Percentiles rank a stretch among this genome's conserved stretches.
Conservation (phyloP, 2,329 filamentous ascomycete genomes). For the Aspergillus tanneri region DNA sequence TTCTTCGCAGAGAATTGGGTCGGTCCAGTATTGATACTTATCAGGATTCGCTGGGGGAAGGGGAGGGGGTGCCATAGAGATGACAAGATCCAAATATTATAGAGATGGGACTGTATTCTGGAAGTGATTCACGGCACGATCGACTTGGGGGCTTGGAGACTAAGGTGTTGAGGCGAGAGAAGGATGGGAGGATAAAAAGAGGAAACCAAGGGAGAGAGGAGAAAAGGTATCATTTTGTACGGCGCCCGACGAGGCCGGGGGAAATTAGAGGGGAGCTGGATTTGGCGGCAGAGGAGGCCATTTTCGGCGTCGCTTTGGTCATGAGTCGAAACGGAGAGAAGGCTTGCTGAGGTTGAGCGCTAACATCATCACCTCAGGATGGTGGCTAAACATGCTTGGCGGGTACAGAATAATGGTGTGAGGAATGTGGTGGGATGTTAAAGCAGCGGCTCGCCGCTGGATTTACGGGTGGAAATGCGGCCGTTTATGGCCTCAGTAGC, state of each 20-base stretch:
- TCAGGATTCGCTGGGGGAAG: not conserved
- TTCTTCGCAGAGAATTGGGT: constrained; percentile 27
- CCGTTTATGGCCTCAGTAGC: constrained; percentile 20
- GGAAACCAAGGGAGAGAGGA: not conserved
- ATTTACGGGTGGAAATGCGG: constrained; percentile 22
- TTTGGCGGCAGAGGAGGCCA: constrained; percentile 6
- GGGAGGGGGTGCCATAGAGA: not conserved
- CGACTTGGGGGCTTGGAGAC: too few relatives aligned
- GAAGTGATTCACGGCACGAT: too few relatives aligned
- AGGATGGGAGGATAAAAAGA: too few relatives aligned
- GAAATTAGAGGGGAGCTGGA: not conserved
- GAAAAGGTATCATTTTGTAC: not conserved
- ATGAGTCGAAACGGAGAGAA: not conserved
- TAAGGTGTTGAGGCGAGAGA: too few relatives aligned
- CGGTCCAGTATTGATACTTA: constrained; percentile 25
- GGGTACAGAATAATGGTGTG: constrained; percentile 20
- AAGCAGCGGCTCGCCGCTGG: constrained; percentile 13
- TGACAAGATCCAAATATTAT: not conserved
- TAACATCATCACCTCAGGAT: too few relatives aligned
- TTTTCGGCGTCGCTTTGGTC: not conserved
- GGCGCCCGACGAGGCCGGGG: not conserved
- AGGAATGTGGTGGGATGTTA: constrained; percentile 11
- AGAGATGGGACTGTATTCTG: too few relatives aligned
- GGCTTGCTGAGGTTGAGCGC: not conserved
- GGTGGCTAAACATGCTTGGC: constrained; percentile 2